phyloP scores from a whole-genome alignment of 495 filamentous ascomycete genomes.

The Acidomyces sp. region DNA sequence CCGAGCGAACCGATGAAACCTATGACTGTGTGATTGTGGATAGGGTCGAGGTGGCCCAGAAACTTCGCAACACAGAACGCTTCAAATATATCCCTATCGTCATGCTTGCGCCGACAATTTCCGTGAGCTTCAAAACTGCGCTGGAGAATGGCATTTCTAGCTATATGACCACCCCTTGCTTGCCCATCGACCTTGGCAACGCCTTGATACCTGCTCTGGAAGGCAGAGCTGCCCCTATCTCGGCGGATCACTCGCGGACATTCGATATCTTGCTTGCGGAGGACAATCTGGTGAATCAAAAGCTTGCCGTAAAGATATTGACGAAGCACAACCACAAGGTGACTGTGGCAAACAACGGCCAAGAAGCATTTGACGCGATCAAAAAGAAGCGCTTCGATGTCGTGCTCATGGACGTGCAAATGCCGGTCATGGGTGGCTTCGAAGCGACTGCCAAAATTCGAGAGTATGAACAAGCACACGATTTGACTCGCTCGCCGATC shows the following conservation, averaged over 20 bases:
- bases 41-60: slow-evolving; percentile 76
- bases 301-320: slow-evolving; percentile 89
- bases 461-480: slow-evolving; percentile 72
- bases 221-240: slow-evolving; percentile 79
- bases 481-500: slow-evolving; percentile 75
- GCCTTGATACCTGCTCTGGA: slow-evolving; percentile 97
- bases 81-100: slow-evolving; percentile 98
- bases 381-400: slow-evolving; percentile 87
- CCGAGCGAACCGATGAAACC: slow-evolving; percentile 40
- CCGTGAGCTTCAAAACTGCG: slow-evolving; percentile 86
- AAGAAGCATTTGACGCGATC: slow-evolving; percentile 80
- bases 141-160: slow-evolving; percentile 93
- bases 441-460: slow-evolving; percentile 96
- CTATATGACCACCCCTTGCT: slow-evolving; percentile 97
- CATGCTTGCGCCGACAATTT: slow-evolving; percentile 77
- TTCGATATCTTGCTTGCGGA: slow-evolving; percentile 95
- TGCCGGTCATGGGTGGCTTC: slow-evolving; percentile 99
- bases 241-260: slow-evolving; percentile 86
- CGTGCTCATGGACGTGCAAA: slow-evolving; percentile 98
- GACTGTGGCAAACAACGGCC: slow-evolving; percentile 88
- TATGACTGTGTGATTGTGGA: slow-evolving; percentile 98
- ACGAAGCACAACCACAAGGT: slow-evolving; percentile 97
- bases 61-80: slow-evolving; percentile 73
- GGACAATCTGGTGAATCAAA: slow-evolving; percentile 96
- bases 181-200: slow-evolving; percentile 90